Evolutionary conservation across 2,329 filamentous ascomycete genomes (phyloP).

Genomic region (Alternaria rosae): DNA sequence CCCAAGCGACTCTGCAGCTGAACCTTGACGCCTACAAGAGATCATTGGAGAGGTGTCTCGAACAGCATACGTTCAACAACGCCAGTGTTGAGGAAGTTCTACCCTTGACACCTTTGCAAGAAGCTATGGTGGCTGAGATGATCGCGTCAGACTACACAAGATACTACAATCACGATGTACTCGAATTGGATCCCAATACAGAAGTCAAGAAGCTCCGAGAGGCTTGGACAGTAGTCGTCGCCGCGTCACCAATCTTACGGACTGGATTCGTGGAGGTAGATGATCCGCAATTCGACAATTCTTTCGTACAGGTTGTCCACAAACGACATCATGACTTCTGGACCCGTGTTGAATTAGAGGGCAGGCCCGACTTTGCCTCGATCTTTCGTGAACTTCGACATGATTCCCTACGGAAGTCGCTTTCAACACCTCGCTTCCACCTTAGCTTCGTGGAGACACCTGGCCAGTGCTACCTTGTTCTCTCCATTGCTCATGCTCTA

Average conservation of each 20-base stretch:
- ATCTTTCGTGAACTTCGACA: constrained; percentile 46
- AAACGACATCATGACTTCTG: constrained; percentile 45
- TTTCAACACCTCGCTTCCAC: constrained; percentile 36
- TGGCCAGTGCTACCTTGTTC: constrained; percentile 54
- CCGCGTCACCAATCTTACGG: constrained; percentile 73
- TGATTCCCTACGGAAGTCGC: constrained; percentile 34
- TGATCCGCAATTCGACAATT: constrained; percentile 62
- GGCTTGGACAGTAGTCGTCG: constrained; percentile 70
- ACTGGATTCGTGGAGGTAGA: constrained; percentile 75
- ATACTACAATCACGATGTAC: constrained; percentile 87
- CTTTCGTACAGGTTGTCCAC: constrained; percentile 65
- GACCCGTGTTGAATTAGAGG: constrained; percentile 27
- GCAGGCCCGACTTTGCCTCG: constrained; percentile 37
- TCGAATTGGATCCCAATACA: constrained; percentile 64
- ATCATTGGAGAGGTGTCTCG: constrained; percentile 52
- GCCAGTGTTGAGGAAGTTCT: constrained; percentile 65
- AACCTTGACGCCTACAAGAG: constrained; percentile 29
- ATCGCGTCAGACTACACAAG: constrained; percentile 72
- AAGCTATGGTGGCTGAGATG: constrained; percentile 87
- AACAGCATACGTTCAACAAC: constrained; percentile 44
- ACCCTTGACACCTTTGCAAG: constrained; percentile 83
- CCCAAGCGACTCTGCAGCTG: constrained; percentile 8
- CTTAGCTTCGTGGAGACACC: constrained; percentile 50
- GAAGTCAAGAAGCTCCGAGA: constrained; percentile 64
- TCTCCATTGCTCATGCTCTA: constrained; percentile 84